These are phyloP conservation scores for Aspergillus sp. DNA, from an alignment of 2,329 filamentous ascomycete genomes.

Conservation along the genomic window DNA sequence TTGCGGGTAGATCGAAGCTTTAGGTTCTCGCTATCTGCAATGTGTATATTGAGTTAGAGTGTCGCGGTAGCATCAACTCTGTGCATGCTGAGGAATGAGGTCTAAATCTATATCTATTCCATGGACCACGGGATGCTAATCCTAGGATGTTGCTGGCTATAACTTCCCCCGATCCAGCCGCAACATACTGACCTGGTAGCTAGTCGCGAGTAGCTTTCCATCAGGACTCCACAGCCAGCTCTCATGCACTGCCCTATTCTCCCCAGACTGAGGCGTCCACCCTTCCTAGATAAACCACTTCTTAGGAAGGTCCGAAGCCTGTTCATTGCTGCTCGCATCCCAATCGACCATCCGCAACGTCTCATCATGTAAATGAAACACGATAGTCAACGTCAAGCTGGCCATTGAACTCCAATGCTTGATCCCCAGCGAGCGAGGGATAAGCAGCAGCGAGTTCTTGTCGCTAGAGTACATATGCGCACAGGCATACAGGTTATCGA, in stretches of 20 bases:
- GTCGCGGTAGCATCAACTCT: no score
- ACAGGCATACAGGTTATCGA: constrained; percentile 60
- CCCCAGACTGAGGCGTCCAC: constrained; percentile 49
- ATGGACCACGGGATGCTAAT: background rate
- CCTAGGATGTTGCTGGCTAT: constrained; percentile 12
- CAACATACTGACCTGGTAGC: constrained; percentile 57
- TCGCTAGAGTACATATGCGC: constrained; percentile 63
- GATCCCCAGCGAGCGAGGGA: constrained; percentile 55
- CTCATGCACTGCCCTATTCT: constrained; percentile 53
- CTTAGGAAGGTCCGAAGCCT: constrained; percentile 28
- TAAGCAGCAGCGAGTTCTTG: constrained; percentile 58
- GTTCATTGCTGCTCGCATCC: constrained; percentile 19
- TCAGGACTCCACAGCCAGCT: constrained; percentile 51
- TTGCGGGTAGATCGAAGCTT: constrained; percentile 27
- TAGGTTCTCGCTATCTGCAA: constrained; percentile 2
- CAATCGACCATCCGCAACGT: constrained; percentile 49
- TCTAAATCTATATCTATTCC: background rate
- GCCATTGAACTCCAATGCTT: constrained; percentile 49
- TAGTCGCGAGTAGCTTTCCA: constrained; percentile 52
- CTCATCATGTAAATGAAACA: constrained; percentile 50
- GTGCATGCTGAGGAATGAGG: no score
- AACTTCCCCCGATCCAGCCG: constrained; percentile 35
- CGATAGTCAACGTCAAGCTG: constrained; percentile 54
- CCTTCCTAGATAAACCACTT: constrained; percentile 57
- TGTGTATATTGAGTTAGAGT: no score